phyloP scores from a whole-genome alignment of 345 rosid species.

The Linum usitatissimum region DNA sequence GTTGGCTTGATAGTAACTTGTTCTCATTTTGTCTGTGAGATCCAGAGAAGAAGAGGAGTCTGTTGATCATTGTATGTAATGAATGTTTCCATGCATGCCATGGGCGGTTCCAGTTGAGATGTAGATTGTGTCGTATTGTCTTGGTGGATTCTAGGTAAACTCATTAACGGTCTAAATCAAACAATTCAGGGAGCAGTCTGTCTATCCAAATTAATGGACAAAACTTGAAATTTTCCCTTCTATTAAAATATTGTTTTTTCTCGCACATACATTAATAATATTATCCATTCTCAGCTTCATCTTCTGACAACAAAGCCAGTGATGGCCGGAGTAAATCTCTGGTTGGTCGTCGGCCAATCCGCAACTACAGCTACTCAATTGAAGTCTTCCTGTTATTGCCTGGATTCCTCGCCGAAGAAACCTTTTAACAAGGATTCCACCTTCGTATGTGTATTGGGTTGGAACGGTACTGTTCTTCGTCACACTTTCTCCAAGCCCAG shows the following conservation, averaged over 20 bases:
- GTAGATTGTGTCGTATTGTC: too few species aligned
- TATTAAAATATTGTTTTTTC: too few species aligned
- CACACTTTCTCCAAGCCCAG: conserved; percentile 10
- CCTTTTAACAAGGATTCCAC: conserved; percentile 18
- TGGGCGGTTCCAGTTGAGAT: background rate
- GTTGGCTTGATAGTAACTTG: background rate
- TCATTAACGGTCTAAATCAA: too few species aligned
- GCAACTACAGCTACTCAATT: conserved; percentile 27
- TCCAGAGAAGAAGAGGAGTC: background rate
- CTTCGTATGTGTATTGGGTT: conserved; percentile 22
- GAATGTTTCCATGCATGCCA: background rate
- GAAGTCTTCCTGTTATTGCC: conserved; percentile 16
- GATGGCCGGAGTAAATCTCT: conserved; percentile 34
- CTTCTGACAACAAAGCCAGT: background rate
- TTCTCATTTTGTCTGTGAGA: background rate
- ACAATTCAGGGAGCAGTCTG: too few species aligned
- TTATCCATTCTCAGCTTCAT: too few species aligned
- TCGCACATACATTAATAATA: too few species aligned
- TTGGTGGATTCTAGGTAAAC: background rate
- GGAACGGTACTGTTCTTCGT: background rate
- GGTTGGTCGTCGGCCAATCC: conserved; percentile 28
- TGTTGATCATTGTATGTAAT: background rate
- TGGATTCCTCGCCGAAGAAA: conserved; percentile 27
- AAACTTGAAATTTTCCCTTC: too few species aligned
- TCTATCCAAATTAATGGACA: too few species aligned